Base-by-base conservation (phyloP, 2,329 filamentous ascomycete species). In the Trichoderma citrinoviride region DNA sequence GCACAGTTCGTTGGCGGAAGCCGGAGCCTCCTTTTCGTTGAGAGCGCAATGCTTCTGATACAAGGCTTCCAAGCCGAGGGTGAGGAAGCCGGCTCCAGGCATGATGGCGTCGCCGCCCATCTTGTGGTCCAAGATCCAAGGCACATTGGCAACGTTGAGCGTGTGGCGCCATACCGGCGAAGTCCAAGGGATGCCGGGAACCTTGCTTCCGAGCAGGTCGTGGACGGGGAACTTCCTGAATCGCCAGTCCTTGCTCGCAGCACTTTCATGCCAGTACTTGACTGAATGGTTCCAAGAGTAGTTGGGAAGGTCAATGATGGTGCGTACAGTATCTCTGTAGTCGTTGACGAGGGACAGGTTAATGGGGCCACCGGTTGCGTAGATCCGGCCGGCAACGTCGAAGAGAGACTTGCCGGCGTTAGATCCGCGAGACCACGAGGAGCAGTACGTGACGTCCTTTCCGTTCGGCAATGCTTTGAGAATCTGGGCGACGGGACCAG, bases 101-200 rank as follows among this genome's bases (percentile, higher is more conserved):
- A 66, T 52, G 7, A 58, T 8, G 8, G 27, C 10, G 8, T 29
- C 23, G 19, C 12, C 10, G 7, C 33, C 19, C 19, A 73, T 0
- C 68, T 75, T 64, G 33, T 83, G 80, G 5, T 79, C 75, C 0
- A 67, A 37, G 1, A 82, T 67, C 81, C 81, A 83, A 0, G 71
- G 67, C 3, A 75, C 64, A 27, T 77, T 72, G 1, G 58, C 50
- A 0, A 68, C 53, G 6, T 67, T 66, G 4, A 55, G 33, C 2
- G 29, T 19, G 29, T 27, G 43, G 43, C 3, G 43, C 5, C 3
- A 12, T 33, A 23, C 47, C 47, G n/a, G n/a, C n/a, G n/a, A n/a
- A n/a, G n/a, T n/a, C n/a, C n/a, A 52, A 4, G 23, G 47, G 47
- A 8, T 15, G 5, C 27, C 47, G 3, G 17, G 8, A 21, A 27